Base-by-base conservation (phyloP, 2,329 filamentous ascomycete genomes). In the Calonectria naviculata region DNA sequence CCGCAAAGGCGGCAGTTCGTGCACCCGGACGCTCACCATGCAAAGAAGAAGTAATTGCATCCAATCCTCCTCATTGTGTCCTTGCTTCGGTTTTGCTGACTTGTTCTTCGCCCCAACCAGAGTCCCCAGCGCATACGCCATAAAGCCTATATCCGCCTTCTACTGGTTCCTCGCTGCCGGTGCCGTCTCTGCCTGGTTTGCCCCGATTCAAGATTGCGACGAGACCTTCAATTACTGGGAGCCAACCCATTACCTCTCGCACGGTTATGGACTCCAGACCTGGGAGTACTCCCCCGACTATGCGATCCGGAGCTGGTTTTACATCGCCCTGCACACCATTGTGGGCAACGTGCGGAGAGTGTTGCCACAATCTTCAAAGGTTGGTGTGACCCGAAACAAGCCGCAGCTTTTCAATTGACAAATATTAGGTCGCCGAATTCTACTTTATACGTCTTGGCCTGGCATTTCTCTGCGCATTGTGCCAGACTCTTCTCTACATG, bases 201-300 rank as follows among this genome's bases (percentile, higher is more conserved):
- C 95, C 2, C 97, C 97, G 0, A 98, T 99, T 75, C 95, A 98
- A 82, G 97, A 99, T 83, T 99, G 97, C 81, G 97, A 99, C 79
- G 97, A 99, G 86, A 96, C 96, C 13, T 99, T 97, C 89, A 99
- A 99, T 83, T 99, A 98, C 87, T 99, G 96, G 95, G 97, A 99
- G 79, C 96, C 97, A 0, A 92, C 95, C 0, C 97, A 99, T 83
- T 99, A 98, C 83, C 89, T 99, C 31, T 93, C 92, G 70, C 95
- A 98, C 86, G 94, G 94, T 78, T 96, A 97, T 80, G 97, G 96
- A 44, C 88, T 98, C 62, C 95, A 99, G 85, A 99, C 97, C 1
- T 99, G 97, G 97, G 97, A 99, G 83, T 99, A 98, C 84, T 97
- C 96, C 1, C 97, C 97, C 6, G 93, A 96, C 69, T 98, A 94